Evolutionary conservation across 352 stramenopile species (phyloP).

Genomic region (Phytophthora gonapodyides): DNA sequence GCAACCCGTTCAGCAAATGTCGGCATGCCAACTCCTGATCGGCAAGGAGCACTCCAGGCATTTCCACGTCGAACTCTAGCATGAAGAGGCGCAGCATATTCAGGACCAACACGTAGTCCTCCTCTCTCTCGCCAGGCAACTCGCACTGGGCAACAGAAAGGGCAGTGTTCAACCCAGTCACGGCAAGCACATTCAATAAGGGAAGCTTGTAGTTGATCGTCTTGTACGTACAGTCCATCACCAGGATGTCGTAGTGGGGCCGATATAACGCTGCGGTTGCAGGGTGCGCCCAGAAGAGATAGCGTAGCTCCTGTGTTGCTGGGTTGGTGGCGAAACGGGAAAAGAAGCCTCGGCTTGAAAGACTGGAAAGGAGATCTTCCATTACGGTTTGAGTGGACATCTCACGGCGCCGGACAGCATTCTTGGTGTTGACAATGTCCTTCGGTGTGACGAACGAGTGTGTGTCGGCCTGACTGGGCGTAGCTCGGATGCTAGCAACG

Average conservation of each 20-base stretch:
- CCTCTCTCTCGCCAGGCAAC: no score
- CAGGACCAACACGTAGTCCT: no score
- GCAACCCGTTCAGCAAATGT: no score
- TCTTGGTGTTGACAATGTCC: constrained; percentile 16
- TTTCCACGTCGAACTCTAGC: no score
- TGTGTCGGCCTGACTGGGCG: constrained; percentile 1
- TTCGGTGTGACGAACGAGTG: constrained; percentile 14
- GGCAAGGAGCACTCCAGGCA: no score
- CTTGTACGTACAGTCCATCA: constrained; percentile 28
- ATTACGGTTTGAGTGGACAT: constrained; percentile 8
- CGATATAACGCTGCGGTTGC: neutral
- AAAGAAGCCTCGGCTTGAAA: constrained; percentile 3
- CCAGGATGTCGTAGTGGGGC: constrained; percentile 16
- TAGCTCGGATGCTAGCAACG: constrained; percentile 17
- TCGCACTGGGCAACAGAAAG: neutral
- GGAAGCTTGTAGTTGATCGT: constrained; percentile 22
- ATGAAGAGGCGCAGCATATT: no score
- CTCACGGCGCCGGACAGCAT: constrained; percentile 6
- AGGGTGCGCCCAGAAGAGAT: constrained; percentile 18
- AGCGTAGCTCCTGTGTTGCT: constrained; percentile 8
- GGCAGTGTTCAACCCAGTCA: constrained; percentile 17
- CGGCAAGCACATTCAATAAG: constrained; percentile 12
- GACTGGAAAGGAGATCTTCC: constrained; percentile 8
- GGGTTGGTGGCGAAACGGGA: constrained; percentile 7
- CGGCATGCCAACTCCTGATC: no score